These are phyloP conservation scores for Pholiota conissans DNA, from an alignment of 768 basidiomycete genomes.

Conservation along the genomic window DNA sequence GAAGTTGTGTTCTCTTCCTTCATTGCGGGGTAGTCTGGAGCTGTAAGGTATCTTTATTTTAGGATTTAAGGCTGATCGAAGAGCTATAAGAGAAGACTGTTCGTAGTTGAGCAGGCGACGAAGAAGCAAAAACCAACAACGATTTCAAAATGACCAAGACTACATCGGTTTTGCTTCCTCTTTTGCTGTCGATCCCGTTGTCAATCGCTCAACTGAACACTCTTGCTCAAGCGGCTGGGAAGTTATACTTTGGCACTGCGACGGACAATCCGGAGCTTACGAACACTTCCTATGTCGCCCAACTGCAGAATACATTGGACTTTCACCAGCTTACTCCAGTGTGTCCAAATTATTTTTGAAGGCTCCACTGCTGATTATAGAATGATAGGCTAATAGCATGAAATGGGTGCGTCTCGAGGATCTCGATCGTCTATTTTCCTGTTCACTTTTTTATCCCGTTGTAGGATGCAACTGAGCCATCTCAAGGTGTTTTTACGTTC, in stretches of 20 bases:
- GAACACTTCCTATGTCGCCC: constrained; percentile 41
- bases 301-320: constrained; percentile 36
- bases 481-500: constrained; percentile 47
- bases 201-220: constrained; percentile 16
- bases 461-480: constrained; percentile 54
- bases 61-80: not conserved
- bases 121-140: not conserved
- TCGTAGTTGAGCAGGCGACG: not conserved
- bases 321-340: constrained; percentile 50
- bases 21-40: not conserved
- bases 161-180: constrained; percentile 3
- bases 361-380: not conserved
- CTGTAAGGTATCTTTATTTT: not conserved
- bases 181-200: constrained; percentile 10
- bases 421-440: not conserved
- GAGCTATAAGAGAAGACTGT: constrained; percentile 6
- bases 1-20: constrained; percentile 3
- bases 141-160: constrained; percentile 11
- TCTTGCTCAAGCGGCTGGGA: constrained; percentile 12
- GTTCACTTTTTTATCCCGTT: not conserved
- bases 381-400: constrained; percentile 44
- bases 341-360: not conserved
- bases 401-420: constrained; percentile 48
- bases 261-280: constrained; percentile 46
- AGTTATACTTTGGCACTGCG: constrained; percentile 7